phyloP scores from a whole-genome alignment of 768 basidiomycete genomes.

The Boletus subparvulus region DNA sequence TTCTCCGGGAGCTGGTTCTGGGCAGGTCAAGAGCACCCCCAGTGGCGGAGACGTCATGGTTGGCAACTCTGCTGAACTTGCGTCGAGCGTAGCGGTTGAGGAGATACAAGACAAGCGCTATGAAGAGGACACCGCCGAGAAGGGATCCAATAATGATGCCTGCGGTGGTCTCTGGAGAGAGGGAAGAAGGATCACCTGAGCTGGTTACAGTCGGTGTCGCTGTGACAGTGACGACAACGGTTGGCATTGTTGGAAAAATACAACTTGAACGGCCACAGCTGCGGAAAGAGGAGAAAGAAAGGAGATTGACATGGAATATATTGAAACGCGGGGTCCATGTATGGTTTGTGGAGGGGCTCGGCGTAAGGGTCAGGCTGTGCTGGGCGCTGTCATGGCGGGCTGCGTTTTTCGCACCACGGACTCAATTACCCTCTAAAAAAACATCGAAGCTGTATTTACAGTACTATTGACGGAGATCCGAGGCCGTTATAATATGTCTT shows the following conservation, averaged over 20 bases:
- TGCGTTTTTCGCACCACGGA: slow-evolving; percentile 13
- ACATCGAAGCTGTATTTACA: neutral
- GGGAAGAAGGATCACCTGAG: neutral
- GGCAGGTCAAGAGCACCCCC: neutral
- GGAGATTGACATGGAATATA: neutral
- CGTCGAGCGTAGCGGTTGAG: slow-evolving; percentile 5
- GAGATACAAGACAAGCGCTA: slow-evolving; percentile 12
- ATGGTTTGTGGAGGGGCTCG: neutral
- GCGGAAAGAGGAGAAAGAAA: neutral
- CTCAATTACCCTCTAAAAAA: neutral
- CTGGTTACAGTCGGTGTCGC: neutral
- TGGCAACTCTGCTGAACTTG: slow-evolving; percentile 19
- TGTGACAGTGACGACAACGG: slow-evolving; percentile 10
- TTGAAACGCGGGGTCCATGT: neutral
- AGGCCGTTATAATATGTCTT: too few relatives aligned
- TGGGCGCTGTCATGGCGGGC: neutral
- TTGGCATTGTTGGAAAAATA: slow-evolving; percentile 9
- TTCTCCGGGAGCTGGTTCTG: neutral
- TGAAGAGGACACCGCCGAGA: slow-evolving; percentile 14
- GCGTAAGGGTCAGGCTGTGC: slow-evolving; percentile 7
- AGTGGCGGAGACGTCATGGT: slow-evolving; percentile 1
- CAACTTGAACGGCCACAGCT: neutral
- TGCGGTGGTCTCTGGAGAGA: slow-evolving; percentile 13
- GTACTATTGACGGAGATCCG: too few relatives aligned
- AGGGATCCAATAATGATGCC: slow-evolving; percentile 24